A percentile compares a stretch with the other conserved stretches of the same genome.
phyloP scores from a whole-genome alignment of 768 basidiomycete genomes.

The Calocybe gangraenosa region DNA sequence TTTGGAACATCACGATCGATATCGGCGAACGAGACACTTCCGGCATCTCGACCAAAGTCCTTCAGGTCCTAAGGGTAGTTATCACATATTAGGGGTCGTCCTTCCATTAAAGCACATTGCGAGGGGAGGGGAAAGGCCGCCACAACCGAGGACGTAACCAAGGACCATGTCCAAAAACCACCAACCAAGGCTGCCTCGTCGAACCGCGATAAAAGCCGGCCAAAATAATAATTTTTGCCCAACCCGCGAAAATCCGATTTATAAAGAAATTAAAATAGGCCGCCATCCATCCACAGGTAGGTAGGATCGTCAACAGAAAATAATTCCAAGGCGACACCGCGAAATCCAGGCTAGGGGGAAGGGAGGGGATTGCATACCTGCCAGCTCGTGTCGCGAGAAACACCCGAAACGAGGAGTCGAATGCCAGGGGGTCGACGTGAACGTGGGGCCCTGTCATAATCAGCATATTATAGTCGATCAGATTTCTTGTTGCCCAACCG shows the following conservation, averaged over 20 bases:
- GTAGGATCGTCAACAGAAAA: slow-evolving; percentile 19
- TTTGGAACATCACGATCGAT: slow-evolving; percentile 84
- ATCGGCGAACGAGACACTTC: slow-evolving; percentile 91
- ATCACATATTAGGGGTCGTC: slow-evolving; percentile 41
- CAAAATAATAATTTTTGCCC: slow-evolving; percentile 7
- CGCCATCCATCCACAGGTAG: slow-evolving; percentile 11
- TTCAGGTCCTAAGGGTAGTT: slow-evolving; percentile 82
- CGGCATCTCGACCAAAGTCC: slow-evolving; percentile 94
- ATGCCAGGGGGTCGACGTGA: slow-evolving; percentile 76
- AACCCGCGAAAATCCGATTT: slow-evolving; percentile 3
- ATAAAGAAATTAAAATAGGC: slow-evolving; percentile 14
- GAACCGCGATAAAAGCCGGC: slow-evolving; percentile 11
- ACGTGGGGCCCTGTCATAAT: slow-evolving; percentile 44
- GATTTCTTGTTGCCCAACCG: slow-evolving; percentile 10
- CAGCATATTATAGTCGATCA: slow-evolving; percentile 7
- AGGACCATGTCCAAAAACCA: slow-evolving; percentile 3
- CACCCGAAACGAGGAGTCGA: slow-evolving; percentile 80
- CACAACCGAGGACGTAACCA: slow-evolving; percentile 15
- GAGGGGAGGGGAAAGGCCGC: slow-evolving; percentile 12
- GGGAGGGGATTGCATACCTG: slow-evolving; percentile 71
- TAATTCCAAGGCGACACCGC: slow-evolving; percentile 16
- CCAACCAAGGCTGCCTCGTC: slow-evolving; percentile 7
- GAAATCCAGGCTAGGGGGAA: slow-evolving; percentile 16
- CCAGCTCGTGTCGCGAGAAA: slow-evolving; percentile 96
- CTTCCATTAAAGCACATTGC: slow-evolving; percentile 25